A percentile compares a stretch with the other conserved stretches of the same genome.
Evolutionary conservation across 768 basidiomycete species (phyloP).

Genomic region (Kwoniella europaea): DNA sequence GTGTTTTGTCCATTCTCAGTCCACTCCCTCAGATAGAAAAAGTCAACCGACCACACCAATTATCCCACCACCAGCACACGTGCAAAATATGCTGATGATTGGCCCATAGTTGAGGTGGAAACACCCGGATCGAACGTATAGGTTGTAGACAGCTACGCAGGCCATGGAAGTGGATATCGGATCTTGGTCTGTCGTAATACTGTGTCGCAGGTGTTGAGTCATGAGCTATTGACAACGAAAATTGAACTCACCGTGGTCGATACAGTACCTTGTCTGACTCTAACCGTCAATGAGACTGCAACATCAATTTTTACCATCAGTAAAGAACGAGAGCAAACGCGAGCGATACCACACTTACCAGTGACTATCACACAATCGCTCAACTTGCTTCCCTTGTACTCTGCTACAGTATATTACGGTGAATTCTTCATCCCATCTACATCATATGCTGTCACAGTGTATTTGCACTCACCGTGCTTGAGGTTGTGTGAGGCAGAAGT

Average conservation of each 20-base stretch:
- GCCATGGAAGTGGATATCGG: neutral
- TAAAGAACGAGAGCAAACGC: too few relatives aligned
- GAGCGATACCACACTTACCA: neutral
- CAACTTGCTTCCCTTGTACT: conserved; percentile 1
- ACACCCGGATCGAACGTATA: neutral
- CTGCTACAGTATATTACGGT: neutral
- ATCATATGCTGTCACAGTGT: neutral
- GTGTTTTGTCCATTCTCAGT: neutral
- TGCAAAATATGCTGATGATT: neutral
- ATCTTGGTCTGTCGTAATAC: neutral
- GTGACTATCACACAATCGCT: neutral
- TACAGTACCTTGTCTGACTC: too few relatives aligned
- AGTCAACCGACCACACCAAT: conserved; percentile 1
- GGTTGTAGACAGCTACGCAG: neutral
- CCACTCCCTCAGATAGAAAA: conserved; percentile 8
- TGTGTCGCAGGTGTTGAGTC: too few relatives aligned
- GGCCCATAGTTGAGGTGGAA: neutral
- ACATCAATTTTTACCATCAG: neutral
- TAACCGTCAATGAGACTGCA: too few relatives aligned
- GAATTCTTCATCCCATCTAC: neutral
- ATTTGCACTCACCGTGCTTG: too few relatives aligned
- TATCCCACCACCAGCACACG: neutral
- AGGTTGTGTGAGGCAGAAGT: neutral
- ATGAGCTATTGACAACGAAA: too few relatives aligned
- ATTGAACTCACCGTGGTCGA: too few relatives aligned